Base-by-base conservation (phyloP, 768 basidiomycete species). In the Agrocybe pediades region DNA sequence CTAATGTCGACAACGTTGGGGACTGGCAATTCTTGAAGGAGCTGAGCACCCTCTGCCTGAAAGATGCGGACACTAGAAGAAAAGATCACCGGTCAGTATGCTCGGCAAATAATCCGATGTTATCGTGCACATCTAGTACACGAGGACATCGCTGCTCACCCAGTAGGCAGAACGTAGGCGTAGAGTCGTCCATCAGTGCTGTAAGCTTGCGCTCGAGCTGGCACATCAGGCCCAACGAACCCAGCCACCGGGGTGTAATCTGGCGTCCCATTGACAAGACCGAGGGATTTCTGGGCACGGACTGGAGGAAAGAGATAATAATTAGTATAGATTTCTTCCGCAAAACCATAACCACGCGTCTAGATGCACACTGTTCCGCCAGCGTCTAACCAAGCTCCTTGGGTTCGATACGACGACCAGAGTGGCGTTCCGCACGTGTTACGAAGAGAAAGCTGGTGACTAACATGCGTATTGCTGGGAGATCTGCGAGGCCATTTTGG, bases 241-340 rank as follows among this genome's bases (percentile, higher is more conserved):
- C 81, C 82, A 56, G 83, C 72, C 20, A 91, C 71, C 16, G 84
- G 71, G 19, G 73, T 64, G 68, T 94, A 98, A 64, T 82, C 78
- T 44, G 96, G 93, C 9, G 87, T 79, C 46, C 90, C 92, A 56
- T 85, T 81, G 66, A 95, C 84, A 63, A 98, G 84, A 61, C 92
- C 92, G 49, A 96, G 77, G 55, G 83, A 80, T 84, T 97, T 98
- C 83, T 97, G 95, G 41, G 95, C 92, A 70, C 96, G 92, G 78
- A 85, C 94, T 95, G 63, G 16, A 57, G 54, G 48, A 53, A 53
- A 30, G 29, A 15, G 24, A 55, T 47, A 62, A 47, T 33, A 9
- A 57, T 48, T 27, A 46, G 59, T 40, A 66, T 49, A 65, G 36
- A 41, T 52, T 49, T 55, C 52, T 44, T 39, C 53, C 25, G 40